Conservation (phyloP, 768 basidiomycete species). For the Sutorius australiensis region DNA sequence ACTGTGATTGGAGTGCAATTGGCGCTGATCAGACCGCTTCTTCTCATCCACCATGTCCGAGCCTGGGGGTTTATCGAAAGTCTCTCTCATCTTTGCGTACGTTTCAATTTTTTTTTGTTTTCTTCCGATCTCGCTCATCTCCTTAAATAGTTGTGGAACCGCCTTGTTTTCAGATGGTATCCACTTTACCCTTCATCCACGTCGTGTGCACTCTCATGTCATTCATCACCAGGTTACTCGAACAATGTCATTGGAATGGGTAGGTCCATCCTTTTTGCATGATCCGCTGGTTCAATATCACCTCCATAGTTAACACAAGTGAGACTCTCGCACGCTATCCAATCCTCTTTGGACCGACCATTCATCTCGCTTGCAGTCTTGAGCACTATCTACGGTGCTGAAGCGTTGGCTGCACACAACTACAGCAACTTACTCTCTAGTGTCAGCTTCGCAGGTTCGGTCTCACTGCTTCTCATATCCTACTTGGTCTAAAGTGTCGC, state of each 20-base stretch:
- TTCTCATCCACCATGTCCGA: slow-evolving; percentile 18
- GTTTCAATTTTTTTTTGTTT: slow-evolving; percentile 25
- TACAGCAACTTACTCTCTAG: slow-evolving; percentile 63
- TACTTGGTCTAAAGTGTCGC: slow-evolving; percentile 59
- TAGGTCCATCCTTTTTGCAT: slow-evolving; percentile 34
- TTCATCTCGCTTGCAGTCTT: slow-evolving; percentile 47
- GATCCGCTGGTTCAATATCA: not conserved
- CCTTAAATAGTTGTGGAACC: slow-evolving; percentile 64
- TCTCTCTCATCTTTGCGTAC: slow-evolving; percentile 85
- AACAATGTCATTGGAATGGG: slow-evolving; percentile 77
- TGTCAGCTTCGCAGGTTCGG: slow-evolving; percentile 75
- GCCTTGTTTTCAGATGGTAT: slow-evolving; percentile 84
- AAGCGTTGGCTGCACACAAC: slow-evolving; percentile 46
- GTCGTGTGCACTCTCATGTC: slow-evolving; percentile 3
- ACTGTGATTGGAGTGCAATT: not conserved
- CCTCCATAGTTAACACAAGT: slow-evolving; percentile 62
- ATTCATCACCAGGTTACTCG: slow-evolving; percentile 57
- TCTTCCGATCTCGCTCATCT: not conserved
- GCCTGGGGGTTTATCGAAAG: slow-evolving; percentile 38
- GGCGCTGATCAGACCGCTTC: not conserved
- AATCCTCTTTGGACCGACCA: not conserved
- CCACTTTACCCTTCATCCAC: not conserved
- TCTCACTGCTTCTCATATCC: slow-evolving; percentile 64
- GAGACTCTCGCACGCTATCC: slow-evolving; percentile 19
- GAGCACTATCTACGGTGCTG: slow-evolving; percentile 62